These are phyloP conservation scores for Phytophthora nicotianae DNA, from an alignment of 352 stramenopile genomes.

Conservation along the genomic window DNA sequence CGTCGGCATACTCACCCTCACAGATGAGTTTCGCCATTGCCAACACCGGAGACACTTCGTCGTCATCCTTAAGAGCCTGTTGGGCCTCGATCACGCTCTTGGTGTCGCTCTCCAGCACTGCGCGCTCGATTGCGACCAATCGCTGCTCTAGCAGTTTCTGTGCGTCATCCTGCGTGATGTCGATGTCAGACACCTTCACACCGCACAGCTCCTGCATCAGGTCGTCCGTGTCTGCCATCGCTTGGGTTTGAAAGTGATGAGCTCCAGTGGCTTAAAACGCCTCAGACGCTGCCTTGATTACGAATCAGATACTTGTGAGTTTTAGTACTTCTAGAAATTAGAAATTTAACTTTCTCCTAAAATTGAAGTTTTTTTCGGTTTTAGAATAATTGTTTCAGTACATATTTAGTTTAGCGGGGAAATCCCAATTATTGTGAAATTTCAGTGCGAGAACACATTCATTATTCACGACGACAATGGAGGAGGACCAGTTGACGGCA, in stretches of 20 bases:
- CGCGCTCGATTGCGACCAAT: constrained; percentile 55
- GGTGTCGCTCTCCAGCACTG: constrained; percentile 58
- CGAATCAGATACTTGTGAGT: neutral
- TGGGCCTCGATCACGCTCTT: constrained; percentile 20
- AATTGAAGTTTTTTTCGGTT: too few relatives aligned
- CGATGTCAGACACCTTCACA: constrained; percentile 52
- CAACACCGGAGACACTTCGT: constrained; percentile 34
- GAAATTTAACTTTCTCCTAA: too few relatives aligned
- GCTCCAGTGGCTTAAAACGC: constrained; percentile 10
- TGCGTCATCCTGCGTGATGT: constrained; percentile 40
- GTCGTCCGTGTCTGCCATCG: constrained; percentile 62
- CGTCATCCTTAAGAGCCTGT: constrained; percentile 20
- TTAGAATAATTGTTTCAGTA: too few relatives aligned
- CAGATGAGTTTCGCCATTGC: constrained; percentile 61
- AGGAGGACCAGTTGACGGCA: constrained; percentile 52
- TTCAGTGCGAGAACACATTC: too few relatives aligned
- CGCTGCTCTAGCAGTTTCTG: constrained; percentile 41
- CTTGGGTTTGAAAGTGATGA: constrained; percentile 17
- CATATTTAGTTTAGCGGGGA: too few relatives aligned
- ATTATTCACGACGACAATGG: too few relatives aligned
- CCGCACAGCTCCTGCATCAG: constrained; percentile 67
- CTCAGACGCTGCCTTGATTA: neutral
- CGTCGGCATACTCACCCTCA: constrained; percentile 63
- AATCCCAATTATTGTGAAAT: too few relatives aligned
- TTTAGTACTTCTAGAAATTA: too few relatives aligned